Base-by-base conservation (phyloP, 306 rosid species). In the Lithocarpus polystachyus region DNA sequence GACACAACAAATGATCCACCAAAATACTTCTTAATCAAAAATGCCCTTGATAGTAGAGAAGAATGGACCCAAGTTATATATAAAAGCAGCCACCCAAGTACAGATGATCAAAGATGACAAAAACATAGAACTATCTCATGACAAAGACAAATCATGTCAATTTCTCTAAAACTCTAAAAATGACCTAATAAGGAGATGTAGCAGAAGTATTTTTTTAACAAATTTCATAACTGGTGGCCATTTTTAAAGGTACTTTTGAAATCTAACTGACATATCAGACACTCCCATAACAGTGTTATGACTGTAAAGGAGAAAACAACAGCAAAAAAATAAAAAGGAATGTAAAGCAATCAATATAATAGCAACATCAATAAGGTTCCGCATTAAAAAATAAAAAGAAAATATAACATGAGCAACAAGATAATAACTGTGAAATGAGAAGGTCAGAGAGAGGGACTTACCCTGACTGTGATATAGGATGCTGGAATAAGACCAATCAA, bases 401-500 rank as follows among this genome's bases (percentile, higher is more conserved):
- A 54, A 40, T 33, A 71, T n/a, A 10, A 15, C 12, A 54, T 4
- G 24, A 56, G 24, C 62, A 11, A 17, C 7, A 35, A 62, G 40
- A 62, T 62, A 62, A 15, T 62, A 62, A 62, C 43, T 15, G 20
- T 4, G 4, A 62, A 62, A 14, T 62, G 17, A 5, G 28, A 26
- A 19, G 12, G 22, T 68, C 43, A 54, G 43, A 62, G 29, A 72
- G 76, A 31, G 59, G 65, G 56, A 43, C 99, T 87, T 91, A 95
- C 99, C 75, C 93, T 83, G 83, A 95, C 98, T 60, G 97, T 95
- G 72, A 95, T 95, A 75, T 91, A 95, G 5, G 99, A 75, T 5
- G 98, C 92, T 18, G 98, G 98, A 80, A 90, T 76, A 83, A 95
- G 99, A 76, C 99, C 99, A 72, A 93, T 23, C 80, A 90, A 82